Evolutionary conservation across 169 alveolate genomes (phyloP).

Genomic region (Eimeria tenella): DNA sequence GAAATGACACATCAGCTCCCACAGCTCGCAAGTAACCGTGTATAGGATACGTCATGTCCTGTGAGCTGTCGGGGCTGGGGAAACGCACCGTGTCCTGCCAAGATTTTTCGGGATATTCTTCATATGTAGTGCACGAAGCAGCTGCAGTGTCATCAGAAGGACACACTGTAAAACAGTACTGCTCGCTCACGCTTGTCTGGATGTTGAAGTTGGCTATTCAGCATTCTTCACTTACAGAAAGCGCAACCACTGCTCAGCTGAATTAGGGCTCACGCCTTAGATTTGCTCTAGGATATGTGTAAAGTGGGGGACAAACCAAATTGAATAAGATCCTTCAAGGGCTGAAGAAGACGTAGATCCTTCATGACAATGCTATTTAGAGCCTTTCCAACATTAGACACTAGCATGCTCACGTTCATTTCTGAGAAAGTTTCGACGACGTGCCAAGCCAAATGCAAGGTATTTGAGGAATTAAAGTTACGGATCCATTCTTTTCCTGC

Average conservation of each 20-base stretch:
- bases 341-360: conserved; percentile 23
- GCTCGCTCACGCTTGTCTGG: too few species aligned
- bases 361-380: conserved; percentile 11
- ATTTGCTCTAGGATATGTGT: background rate
- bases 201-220: too few species aligned
- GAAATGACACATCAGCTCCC: conserved; percentile 64
- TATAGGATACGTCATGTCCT: conserved; percentile 25
- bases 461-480: conserved; percentile 18
- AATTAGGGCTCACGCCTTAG: too few species aligned
- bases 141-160: too few species aligned
- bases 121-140: too few species aligned
- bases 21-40: conserved; percentile 35
- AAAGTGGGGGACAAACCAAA: background rate
- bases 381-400: conserved; percentile 58
- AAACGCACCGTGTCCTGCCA: too few species aligned
- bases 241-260: too few species aligned
- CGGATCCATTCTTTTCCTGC: conserved; percentile 32
- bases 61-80: too few species aligned
- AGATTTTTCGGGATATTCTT: too few species aligned
- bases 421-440: conserved; percentile 46
- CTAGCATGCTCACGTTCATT: conserved; percentile 57
- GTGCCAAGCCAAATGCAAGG: conserved; percentile 67
- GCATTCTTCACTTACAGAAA: too few species aligned
- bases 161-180: too few species aligned
- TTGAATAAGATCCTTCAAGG: conserved; percentile 46